Evolutionary conservation across 495 filamentous ascomycete genomes (phyloP).

Genomic region (Talaromyces borbonicus): DNA sequence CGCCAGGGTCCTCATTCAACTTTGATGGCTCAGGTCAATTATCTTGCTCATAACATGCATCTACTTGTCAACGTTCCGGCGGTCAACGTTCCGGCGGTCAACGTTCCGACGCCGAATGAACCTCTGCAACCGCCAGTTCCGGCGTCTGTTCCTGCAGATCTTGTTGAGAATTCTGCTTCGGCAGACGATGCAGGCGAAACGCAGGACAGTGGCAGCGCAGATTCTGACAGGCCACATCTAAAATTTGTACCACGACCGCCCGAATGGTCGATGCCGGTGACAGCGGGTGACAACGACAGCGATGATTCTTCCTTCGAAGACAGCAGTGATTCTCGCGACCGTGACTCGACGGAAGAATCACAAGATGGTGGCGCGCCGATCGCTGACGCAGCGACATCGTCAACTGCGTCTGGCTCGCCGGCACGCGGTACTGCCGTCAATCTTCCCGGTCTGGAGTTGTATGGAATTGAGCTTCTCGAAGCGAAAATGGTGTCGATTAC

Average conservation of each 20-base stretch:
- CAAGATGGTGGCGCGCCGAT: constrained; percentile 31
- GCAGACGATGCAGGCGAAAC: constrained; percentile 1
- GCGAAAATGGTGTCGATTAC: constrained; percentile 57
- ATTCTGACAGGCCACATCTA: constrained; percentile 50
- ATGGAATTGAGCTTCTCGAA: constrained; percentile 74
- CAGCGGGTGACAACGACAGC: constrained; percentile 23
- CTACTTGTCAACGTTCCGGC: constrained; percentile 47
- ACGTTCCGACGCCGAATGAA: too few relatives aligned
- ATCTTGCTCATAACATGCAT: constrained; percentile 65
- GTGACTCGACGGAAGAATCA: constrained; percentile 38
- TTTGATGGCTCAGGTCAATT: constrained; percentile 69
- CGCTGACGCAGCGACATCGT: constrained; percentile 14
- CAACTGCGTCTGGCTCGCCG: constrained; percentile 16
- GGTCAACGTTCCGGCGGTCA: too few relatives aligned
- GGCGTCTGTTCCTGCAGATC: neutral
- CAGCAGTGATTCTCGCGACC: constrained; percentile 30
- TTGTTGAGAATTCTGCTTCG: neutral
- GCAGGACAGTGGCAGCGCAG: neutral
- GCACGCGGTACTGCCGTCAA: constrained; percentile 68
- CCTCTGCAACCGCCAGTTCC: neutral
- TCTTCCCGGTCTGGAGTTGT: constrained; percentile 72
- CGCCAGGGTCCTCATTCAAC: constrained; percentile 47
- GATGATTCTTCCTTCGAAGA: constrained; percentile 27
- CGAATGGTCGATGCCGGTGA: constrained; percentile 55
- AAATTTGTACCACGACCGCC: constrained; percentile 71